A percentile compares a stretch with the other conserved stretches of the same genome.
These are phyloP conservation scores for Diaporthe sp. DNA, from an alignment of 2,329 filamentous ascomycete species.

Conservation along the genomic window DNA sequence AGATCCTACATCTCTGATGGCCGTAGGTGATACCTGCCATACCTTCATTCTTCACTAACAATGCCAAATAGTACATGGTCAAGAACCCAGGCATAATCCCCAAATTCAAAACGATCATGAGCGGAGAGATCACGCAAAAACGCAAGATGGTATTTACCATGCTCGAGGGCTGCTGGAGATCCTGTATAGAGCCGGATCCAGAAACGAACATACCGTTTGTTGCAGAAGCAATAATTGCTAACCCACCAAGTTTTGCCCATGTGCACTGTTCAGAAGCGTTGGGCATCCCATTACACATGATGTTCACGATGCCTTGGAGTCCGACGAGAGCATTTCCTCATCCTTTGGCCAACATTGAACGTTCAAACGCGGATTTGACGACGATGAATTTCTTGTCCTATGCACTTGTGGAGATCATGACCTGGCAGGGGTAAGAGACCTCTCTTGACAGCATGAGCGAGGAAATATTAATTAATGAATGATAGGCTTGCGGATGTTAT, in stretches of 20 bases:
- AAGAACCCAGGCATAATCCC: constrained; percentile 52
- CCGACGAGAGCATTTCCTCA: background rate
- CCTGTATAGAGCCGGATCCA: constrained; percentile 42
- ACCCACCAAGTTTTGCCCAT: background rate
- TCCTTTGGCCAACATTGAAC: background rate
- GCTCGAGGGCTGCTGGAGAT: constrained; percentile 44
- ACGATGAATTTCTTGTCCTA: background rate
- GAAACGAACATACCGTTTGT: constrained; percentile 47
- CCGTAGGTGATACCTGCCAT: no score
- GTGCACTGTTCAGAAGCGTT: background rate
- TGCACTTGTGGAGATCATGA: no score
- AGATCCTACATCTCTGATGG: constrained; percentile 60
- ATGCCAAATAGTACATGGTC: constrained; percentile 55
- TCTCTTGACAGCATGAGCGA: no score
- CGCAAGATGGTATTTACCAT: constrained; percentile 46
- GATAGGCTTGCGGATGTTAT: no score
- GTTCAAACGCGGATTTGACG: no score
- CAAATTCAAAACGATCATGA: constrained; percentile 47
- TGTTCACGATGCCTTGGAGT: background rate
- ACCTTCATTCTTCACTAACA: no score
- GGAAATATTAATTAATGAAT: no score
- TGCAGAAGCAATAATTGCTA: background rate
- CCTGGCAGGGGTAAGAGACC: no score
- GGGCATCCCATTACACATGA: background rate
- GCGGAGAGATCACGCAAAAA: constrained; percentile 49